A percentile compares a stretch with the other conserved stretches of the same genome.
Conservation (phyloP, 192 early-diverging fungal species). For the Entomortierella parvispora region DNA sequence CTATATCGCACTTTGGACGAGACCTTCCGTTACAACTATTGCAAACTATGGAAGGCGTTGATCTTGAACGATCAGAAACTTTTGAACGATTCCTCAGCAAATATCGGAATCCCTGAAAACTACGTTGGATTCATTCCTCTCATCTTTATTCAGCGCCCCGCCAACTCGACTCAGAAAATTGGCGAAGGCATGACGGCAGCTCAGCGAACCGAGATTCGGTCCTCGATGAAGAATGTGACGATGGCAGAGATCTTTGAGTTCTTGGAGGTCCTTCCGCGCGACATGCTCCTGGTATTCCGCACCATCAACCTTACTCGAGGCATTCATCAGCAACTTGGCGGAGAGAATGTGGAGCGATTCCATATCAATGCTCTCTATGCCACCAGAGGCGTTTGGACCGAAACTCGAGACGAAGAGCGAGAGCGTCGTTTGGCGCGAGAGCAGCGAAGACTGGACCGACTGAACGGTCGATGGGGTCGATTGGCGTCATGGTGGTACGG, state of each 20-base stretch:
- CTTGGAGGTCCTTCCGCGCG: constrained; percentile 60
- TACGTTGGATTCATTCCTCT: constrained; percentile 57
- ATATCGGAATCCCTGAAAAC: constrained; percentile 49
- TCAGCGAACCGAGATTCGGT: constrained; percentile 36
- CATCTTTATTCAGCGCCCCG: constrained; percentile 58
- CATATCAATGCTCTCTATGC: constrained; percentile 58
- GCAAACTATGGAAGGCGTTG: constrained; percentile 60
- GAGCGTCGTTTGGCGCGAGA: constrained; percentile 28
- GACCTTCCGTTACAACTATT: constrained; percentile 60
- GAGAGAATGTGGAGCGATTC: constrained; percentile 58
- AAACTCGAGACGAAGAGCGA: constrained; percentile 53
- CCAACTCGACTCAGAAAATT: constrained; percentile 44
- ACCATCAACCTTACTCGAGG: constrained; percentile 60
- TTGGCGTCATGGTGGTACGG: constrained; percentile 44
- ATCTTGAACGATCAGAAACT: constrained; percentile 52
- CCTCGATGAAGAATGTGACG: constrained; percentile 53
- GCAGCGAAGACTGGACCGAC: constrained; percentile 15
- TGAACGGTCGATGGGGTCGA: constrained; percentile 30
- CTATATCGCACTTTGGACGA: constrained; percentile 58
- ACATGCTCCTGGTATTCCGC: constrained; percentile 64
- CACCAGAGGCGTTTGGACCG: constrained; percentile 58
- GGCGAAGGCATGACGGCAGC: constrained; percentile 53
- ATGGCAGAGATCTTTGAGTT: constrained; percentile 63
- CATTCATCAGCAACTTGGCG: constrained; percentile 61
- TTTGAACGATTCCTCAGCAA: constrained; percentile 32